Evolutionary conservation across 805 yeast species (phyloP).

Genomic region (Cyberlindnera maclurae): DNA sequence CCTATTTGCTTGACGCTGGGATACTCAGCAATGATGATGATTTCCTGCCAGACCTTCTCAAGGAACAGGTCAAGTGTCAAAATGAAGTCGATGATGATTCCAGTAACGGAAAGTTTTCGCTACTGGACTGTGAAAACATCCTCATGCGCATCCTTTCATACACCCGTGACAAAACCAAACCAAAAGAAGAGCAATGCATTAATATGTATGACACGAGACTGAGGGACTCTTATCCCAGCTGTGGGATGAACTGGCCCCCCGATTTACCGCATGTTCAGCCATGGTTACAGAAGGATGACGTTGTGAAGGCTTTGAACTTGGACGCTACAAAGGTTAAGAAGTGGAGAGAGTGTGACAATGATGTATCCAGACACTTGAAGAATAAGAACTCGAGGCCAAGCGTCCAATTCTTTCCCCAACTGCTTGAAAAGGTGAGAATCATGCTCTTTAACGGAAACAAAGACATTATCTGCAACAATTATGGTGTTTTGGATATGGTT

Average conservation of each 20-base stretch:
- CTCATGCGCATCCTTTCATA: conserved; percentile 25
- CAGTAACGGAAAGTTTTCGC: conserved; percentile 23
- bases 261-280: conserved; percentile 45
- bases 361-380: conserved; percentile 45
- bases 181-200: conserved; percentile 47
- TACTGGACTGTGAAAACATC: conserved; percentile 39
- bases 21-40: conserved; percentile 39
- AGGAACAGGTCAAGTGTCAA: conserved; percentile 56
- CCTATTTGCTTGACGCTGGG: conserved; percentile 56
- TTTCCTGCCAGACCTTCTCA: conserved; percentile 34
- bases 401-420: conserved; percentile 54
- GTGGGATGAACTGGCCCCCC: conserved; percentile 93
- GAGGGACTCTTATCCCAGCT: conserved; percentile 68
- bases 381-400: conserved; percentile 54
- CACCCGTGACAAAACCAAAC: conserved; percentile 25
- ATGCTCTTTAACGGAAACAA: conserved; percentile 80
- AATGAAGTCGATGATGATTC: conserved; percentile 33
- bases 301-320: conserved; percentile 48
- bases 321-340: conserved; percentile 27
- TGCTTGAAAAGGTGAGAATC: conserved; percentile 53
- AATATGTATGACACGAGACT: conserved; percentile 80
- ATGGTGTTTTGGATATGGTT: conserved; percentile 67
- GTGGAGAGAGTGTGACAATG: conserved; percentile 77
- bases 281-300: conserved; percentile 43
- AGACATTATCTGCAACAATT: conserved; percentile 81